phyloP scores from a whole-genome alignment of 2,329 filamentous ascomycete genomes.

The Fusarium sacchari region DNA sequence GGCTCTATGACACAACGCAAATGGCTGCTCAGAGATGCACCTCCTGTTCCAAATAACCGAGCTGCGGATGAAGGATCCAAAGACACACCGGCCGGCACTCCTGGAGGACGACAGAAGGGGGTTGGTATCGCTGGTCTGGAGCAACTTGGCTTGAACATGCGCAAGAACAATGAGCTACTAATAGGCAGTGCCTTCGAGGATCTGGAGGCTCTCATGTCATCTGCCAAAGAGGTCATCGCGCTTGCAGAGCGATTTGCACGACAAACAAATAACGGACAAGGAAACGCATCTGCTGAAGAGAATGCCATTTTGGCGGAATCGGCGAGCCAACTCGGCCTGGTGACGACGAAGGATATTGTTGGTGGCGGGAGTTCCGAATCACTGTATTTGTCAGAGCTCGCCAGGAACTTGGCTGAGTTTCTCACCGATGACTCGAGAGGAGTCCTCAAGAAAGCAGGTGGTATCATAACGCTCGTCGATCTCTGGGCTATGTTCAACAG shows the following conservation, averaged over 20 bases:
- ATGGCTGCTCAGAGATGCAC: slow-evolving; percentile 91
- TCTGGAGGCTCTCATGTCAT: slow-evolving; percentile 95
- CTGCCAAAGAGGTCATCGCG: slow-evolving; percentile 93
- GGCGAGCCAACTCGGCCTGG: slow-evolving; percentile 79
- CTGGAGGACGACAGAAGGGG: slow-evolving; percentile 61
- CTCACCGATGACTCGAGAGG: slow-evolving; percentile 85
- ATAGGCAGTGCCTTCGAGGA: slow-evolving; percentile 97
- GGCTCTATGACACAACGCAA: slow-evolving; percentile 90
- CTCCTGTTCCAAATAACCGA: slow-evolving; percentile 76
- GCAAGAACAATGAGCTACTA: slow-evolving; percentile 91
- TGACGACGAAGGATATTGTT: slow-evolving; percentile 96
- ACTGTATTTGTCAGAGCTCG: slow-evolving; percentile 88
- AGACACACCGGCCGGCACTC: slow-evolving; percentile 40
- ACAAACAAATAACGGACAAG: slow-evolving; percentile 69
- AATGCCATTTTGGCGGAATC: slow-evolving; percentile 82
- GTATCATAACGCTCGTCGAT: slow-evolving; percentile 89
- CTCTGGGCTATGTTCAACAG: slow-evolving; percentile 96
- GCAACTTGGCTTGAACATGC: slow-evolving; percentile 81
- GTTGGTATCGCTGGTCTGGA: slow-evolving; percentile 94
- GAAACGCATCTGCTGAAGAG: slow-evolving; percentile 73
- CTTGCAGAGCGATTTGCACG: slow-evolving; percentile 88
- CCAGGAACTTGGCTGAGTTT: slow-evolving; percentile 87
- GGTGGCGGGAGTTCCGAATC: slow-evolving; percentile 79
- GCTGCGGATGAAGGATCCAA: slow-evolving; percentile 50
- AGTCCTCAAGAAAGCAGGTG: slow-evolving; percentile 80